Base-by-base conservation (phyloP, 495 filamentous ascomycete species). In the Penicillium riverlandense region DNA sequence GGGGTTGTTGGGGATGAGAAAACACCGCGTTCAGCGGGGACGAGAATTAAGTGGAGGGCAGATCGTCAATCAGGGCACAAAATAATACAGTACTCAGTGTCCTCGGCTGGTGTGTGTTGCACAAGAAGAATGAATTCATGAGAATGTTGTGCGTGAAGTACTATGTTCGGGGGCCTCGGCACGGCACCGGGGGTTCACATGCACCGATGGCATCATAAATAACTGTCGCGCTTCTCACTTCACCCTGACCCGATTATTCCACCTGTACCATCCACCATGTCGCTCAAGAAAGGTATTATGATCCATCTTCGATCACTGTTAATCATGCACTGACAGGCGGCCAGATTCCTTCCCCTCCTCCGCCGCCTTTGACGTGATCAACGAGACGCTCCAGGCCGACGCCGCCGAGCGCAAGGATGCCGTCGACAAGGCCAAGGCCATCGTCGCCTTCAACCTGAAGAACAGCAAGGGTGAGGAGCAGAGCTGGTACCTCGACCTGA, bases 401-500 rank as follows among this genome's bases (percentile, higher is more conserved):
- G 78, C 82, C 11, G 79, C 78, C 45, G 86, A 87, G 67, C 82
- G 83, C 55, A 87, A 94, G 70, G 83, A 89, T 43, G 90, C 90
- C 44, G 80, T 97, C 54, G 86, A 90, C 67, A 78, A 86, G 58
- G 89, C 81, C 62, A 85, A 84, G 57, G 88, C 86, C 38, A 75
- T 97, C 61, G 95, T 95, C 60, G 83, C 84, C 30, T 97, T 98
- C 72, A 87, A 78, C 41, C 67, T 98, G 46, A 97, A 95, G 77
- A 96, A 97, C 76, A 66, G 70, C 43, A 74, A 75, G 14, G 88
- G 86, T 45, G 77, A 86, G 67, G 81, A 79, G 47, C 80, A 84
- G 50, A 84, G 78, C 70, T 98, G 91, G 91, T 77, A 91, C 72
- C 90, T 98, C 58, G 92, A 98, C 66, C 77, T 97, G 33, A 97